phyloP scores from a whole-genome alignment of 805 yeast genomes.

The Yamadazyma sp. region DNA sequence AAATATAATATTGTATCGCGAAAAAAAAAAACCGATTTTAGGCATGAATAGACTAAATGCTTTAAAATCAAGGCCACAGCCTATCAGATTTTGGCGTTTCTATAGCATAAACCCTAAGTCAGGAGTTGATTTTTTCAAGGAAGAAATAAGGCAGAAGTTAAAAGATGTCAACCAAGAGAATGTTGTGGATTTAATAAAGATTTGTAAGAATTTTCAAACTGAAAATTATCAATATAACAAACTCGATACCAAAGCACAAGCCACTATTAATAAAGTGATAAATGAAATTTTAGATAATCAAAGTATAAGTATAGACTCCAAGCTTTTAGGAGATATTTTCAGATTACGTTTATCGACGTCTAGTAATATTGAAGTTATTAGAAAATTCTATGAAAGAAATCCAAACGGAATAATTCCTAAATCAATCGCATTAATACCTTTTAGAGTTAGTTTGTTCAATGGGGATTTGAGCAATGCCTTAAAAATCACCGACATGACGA shows the following conservation, averaged over 20 bases:
- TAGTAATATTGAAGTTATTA: slow-evolving; percentile 26
- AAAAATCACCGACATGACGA: slow-evolving; percentile 56
- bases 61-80: too few species aligned
- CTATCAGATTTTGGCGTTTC: too few species aligned
- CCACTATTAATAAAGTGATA: slow-evolving; percentile 18
- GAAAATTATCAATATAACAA: slow-evolving; percentile 19
- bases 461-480: slow-evolving; percentile 58
- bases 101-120: too few species aligned
- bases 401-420: slow-evolving; percentile 29
- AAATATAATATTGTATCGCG: too few species aligned
- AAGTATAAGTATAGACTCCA: slow-evolving; percentile 14
- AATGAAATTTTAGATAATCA: slow-evolving; percentile 19
- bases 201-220: slow-evolving; percentile 21
- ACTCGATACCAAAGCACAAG: slow-evolving; percentile 20
- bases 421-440: slow-evolving; percentile 55
- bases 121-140: too few species aligned
- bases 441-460: slow-evolving; percentile 54
- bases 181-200: slow-evolving; percentile 15
- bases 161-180: background rate
- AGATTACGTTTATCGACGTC: slow-evolving; percentile 30
- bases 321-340: slow-evolving; percentile 26
- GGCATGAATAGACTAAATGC: too few species aligned
- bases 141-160: background rate
- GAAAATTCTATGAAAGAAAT: slow-evolving; percentile 22
- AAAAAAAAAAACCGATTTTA: too few species aligned